These are phyloP conservation scores for Phytophthora megakarya DNA, from an alignment of 352 stramenopile genomes.

Conservation along the genomic window DNA sequence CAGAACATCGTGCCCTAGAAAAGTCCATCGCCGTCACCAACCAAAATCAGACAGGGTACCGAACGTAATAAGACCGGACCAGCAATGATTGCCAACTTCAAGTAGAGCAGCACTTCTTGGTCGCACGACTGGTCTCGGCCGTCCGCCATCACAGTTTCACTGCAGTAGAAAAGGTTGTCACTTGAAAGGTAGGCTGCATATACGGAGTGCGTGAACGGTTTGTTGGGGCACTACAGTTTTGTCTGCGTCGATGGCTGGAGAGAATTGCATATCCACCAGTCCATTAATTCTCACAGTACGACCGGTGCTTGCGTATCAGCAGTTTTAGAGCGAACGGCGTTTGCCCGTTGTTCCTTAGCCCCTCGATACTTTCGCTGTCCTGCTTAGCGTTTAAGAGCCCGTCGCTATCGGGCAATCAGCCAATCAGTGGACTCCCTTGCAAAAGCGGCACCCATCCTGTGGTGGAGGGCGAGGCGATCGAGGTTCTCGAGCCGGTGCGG, in stretches of 20 bases:
- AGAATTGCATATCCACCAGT: background rate
- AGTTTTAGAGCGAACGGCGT: too few species aligned
- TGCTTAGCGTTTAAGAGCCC: too few species aligned
- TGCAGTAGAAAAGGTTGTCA: background rate
- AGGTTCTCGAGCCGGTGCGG: too few species aligned
- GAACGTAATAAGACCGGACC: background rate
- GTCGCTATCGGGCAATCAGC: too few species aligned
- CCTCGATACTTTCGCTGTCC: too few species aligned
- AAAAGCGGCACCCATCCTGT: too few species aligned
- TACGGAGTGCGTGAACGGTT: too few species aligned
- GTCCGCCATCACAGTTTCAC: background rate
- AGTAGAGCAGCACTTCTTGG: constrained; percentile 4
- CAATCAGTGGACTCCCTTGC: too few species aligned
- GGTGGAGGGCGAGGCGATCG: too few species aligned
- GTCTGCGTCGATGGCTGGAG: background rate
- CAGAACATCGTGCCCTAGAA: constrained; percentile 3
- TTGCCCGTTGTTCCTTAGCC: too few species aligned
- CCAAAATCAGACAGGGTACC: background rate
- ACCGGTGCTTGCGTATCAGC: too few species aligned
- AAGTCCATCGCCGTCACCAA: constrained; percentile 5
- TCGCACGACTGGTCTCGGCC: background rate
- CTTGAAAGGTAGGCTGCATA: background rate
- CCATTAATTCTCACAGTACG: constrained; percentile 1
- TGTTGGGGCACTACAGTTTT: too few species aligned
- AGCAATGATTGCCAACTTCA: constrained; percentile 2